Evolutionary conservation across 2,329 filamentous ascomycete genomes (phyloP), one percentile per base, ranked within the genome.

Genomic region (Aschersonia sp.): DNA sequence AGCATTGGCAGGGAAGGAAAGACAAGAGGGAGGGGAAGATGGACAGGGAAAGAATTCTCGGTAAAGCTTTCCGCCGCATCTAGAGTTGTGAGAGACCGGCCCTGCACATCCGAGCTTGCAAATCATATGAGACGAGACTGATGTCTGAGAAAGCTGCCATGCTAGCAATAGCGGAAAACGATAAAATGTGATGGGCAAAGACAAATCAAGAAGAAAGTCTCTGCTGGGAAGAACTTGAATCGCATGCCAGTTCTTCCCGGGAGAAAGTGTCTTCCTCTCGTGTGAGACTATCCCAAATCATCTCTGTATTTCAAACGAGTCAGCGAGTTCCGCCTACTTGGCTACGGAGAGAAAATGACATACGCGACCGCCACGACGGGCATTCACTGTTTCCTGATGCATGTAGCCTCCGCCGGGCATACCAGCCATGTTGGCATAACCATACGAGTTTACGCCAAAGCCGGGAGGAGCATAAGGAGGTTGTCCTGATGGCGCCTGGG

Each of bases 281-380:
- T 20, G 20, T 20, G 20, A 20, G 20, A 20, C 20, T 20, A 20
- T 20, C 20, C 20, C 20, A 20, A 20, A 10, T 42, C 40, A 42
- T 42, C 40, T 42, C 40, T 20, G 20, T 42, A 42, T 9, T 6
- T 6, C 9, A 9, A 42, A 28, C n/a, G 40, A n/a, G 4, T 42
- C n/a, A 42, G 40, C 40, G 20, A 20, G 20, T 20, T 20, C 20
- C 20, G 20, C 20, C 20, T 20, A 20, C 20, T 20, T 20, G 4
- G 12, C 9, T 4, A 12, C 5, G 12, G 5, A 43, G n/a, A 41
- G 40, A 12, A 6, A 41, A 49, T 44, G 43, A 62, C 75, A 68
- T 72, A 78, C 75, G 58, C 78, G 73, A 62, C 77, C 77, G 40
- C 50, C 50, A 55, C 78, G 73, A 61, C 77, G 67, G 53, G 65